phyloP scores from a whole-genome alignment of 164 flowering plant species.

The Buxus sempervirens region DNA sequence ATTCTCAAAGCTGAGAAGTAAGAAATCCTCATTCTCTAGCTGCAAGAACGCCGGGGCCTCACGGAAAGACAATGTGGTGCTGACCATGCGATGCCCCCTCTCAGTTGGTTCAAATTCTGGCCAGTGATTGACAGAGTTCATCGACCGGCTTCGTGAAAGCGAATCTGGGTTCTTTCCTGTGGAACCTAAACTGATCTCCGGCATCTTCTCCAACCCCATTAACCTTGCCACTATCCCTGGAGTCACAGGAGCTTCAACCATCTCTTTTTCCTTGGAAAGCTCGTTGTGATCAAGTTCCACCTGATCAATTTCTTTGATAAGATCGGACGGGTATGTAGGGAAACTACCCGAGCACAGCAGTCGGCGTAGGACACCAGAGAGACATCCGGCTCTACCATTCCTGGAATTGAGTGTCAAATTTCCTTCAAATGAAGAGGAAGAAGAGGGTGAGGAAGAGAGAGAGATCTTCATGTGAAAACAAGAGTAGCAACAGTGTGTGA shows the following conservation, averaged over 20 bases:
- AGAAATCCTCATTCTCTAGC: constrained; percentile 28
- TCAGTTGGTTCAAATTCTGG: constrained; percentile 24
- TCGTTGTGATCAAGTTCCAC: background rate
- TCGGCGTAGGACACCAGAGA: constrained; percentile 35
- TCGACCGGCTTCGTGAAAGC: constrained; percentile 53
- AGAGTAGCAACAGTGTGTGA: background rate
- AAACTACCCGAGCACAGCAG: constrained; percentile 37
- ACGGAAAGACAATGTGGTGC: constrained; percentile 55
- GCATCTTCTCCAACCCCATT: constrained; percentile 63
- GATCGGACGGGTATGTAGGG: constrained; percentile 46
- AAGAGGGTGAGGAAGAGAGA: constrained; percentile 1
- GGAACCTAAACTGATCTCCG: constrained; percentile 21
- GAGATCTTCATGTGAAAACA: constrained; percentile 15
- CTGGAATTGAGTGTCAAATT: constrained; percentile 8
- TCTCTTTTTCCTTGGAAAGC: background rate
- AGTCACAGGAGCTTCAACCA: background rate
- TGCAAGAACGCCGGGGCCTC: constrained; percentile 37
- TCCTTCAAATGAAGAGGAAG: background rate
- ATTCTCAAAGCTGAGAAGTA: constrained; percentile 55
- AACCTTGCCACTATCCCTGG: constrained; percentile 61
- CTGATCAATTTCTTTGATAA: constrained; percentile 12
- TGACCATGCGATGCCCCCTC: constrained; percentile 39
- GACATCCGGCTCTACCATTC: constrained; percentile 31
- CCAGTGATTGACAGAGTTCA: constrained; percentile 47
- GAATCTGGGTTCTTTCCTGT: constrained; percentile 14